Percentiles rank a stretch among this genome's conserved stretches.
These are phyloP conservation scores for Coemansia sp. DNA, from an alignment of 371 early-diverging fungal species.

Conservation along the genomic window DNA sequence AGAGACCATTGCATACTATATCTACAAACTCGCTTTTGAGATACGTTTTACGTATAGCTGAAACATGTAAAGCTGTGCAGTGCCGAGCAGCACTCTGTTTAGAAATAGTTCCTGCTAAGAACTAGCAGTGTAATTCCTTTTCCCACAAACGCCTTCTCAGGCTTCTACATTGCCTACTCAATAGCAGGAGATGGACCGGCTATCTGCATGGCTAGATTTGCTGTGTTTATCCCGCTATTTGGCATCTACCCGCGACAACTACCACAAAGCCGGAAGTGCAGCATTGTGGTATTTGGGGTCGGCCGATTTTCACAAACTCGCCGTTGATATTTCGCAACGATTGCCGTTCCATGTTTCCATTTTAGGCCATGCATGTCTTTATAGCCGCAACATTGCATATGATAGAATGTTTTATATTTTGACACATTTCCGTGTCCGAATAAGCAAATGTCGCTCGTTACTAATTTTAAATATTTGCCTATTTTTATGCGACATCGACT, in stretches of 20 bases:
- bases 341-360: conserved; percentile 4
- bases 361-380: not conserved
- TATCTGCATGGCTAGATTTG: not conserved
- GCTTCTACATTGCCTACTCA: not conserved
- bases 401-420: not conserved
- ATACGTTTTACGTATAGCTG: not conserved
- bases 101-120: not conserved
- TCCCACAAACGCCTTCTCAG: not conserved
- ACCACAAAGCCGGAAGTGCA: not conserved
- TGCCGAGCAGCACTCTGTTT: not conserved
- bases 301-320: not conserved
- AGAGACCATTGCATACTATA: not conserved
- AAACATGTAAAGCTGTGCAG: not conserved
- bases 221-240: conserved; percentile 7
- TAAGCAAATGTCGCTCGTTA: not conserved
- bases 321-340: not conserved
- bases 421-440: not conserved
- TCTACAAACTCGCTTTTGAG: not conserved
- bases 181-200: not conserved
- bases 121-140: not conserved
- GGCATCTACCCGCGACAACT: not conserved
- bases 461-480: conserved; percentile 7
- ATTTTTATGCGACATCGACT: not conserved
- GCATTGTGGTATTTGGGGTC: not conserved
- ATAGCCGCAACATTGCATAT: not conserved